Evolutionary conservation across 345 rosid genomes (phyloP).

Genomic region (Syzygium oleosum): DNA sequence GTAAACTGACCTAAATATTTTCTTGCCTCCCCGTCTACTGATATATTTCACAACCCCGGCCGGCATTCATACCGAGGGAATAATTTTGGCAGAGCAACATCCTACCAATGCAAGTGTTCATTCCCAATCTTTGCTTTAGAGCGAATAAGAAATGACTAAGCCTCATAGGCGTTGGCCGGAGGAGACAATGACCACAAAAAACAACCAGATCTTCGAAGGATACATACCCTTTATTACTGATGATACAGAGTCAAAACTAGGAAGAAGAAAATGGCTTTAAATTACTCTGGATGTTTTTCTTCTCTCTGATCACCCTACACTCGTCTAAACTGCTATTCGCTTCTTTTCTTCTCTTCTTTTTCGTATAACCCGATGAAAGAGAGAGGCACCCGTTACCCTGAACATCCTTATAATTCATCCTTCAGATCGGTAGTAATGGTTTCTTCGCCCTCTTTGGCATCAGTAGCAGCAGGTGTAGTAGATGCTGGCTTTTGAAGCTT

Average conservation of each 20-base stretch:
- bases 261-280: neutral
- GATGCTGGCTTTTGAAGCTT: slow-evolving; percentile 77
- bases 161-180: neutral
- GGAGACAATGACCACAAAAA: neutral
- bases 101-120: neutral
- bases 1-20: neutral
- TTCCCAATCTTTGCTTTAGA: neutral
- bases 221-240: neutral
- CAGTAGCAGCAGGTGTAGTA: slow-evolving; percentile 33
- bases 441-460: slow-evolving; percentile 16
- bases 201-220: neutral
- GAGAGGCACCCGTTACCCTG: neutral
- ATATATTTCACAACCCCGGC: neutral
- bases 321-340: neutral
- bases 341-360: neutral
- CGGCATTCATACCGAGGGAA: neutral
- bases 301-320: neutral
- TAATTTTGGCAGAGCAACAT: neutral
- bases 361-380: neutral
- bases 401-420: slow-evolving; percentile 70
- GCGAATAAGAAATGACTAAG: neutral
- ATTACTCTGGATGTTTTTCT: neutral
- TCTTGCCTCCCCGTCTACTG: neutral
- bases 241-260: slow-evolving; percentile 1
- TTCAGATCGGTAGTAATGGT: slow-evolving; percentile 27